Evolutionary conservation across 2,329 filamentous ascomycete genomes (phyloP).

Genomic region (Ophiostoma fasciatum): DNA sequence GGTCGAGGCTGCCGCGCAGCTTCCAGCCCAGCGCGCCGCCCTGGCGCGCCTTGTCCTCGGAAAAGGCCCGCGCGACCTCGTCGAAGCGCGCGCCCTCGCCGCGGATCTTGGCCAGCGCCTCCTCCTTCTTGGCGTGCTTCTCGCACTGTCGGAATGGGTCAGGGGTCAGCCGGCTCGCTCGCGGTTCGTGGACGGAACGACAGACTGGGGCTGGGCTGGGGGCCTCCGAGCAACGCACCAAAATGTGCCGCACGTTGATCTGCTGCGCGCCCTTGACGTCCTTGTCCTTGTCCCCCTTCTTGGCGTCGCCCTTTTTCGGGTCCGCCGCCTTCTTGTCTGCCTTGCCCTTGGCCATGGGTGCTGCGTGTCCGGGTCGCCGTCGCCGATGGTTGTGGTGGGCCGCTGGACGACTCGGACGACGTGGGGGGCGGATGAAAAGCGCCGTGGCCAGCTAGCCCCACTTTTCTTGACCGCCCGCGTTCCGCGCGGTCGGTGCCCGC

Average conservation of each 20-base stretch:
- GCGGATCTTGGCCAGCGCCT: conserved; percentile 53
- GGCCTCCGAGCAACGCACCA: conserved; percentile 25
- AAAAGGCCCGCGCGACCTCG: conserved; percentile 56
- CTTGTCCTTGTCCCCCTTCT: conserved; percentile 6
- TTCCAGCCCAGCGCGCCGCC: conserved; percentile 63
- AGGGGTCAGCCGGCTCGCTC: no score
- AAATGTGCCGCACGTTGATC: conserved; percentile 62
- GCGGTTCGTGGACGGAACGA: neutral
- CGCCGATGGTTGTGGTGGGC: no score
- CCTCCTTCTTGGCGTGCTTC: conserved; percentile 65
- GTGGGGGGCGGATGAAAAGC: no score
- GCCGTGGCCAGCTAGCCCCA: no score
- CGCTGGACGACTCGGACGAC: no score
- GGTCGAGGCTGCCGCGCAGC: conserved; percentile 48
- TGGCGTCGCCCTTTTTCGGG: conserved; percentile 2
- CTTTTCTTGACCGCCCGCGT: no score
- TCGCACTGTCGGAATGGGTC: conserved; percentile 46
- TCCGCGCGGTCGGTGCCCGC: no score
- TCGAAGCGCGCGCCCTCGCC: conserved; percentile 55
- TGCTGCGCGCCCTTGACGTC: conserved; percentile 14
- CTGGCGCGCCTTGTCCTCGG: conserved; percentile 61
- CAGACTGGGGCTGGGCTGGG: neutral
- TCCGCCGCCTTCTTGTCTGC: conserved; percentile 9
- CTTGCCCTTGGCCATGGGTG: conserved; percentile 12
- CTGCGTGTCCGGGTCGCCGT: neutral